Evolutionary conservation across 352 stramenopile species (phyloP).

Genomic region (Globisporangium nunn): DNA sequence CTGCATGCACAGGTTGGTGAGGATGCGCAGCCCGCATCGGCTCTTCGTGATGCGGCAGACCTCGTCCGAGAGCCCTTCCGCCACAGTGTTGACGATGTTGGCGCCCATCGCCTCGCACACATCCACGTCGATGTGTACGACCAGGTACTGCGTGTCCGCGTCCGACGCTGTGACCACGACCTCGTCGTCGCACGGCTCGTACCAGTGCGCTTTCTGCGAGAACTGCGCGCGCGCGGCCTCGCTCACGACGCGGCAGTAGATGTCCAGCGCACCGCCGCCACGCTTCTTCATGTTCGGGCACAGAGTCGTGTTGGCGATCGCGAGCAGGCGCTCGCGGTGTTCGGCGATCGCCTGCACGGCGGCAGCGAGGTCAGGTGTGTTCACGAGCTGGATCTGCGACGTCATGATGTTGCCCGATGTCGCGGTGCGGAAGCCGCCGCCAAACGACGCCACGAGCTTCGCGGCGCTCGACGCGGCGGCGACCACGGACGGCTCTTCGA

Average conservation of each 20-base stretch:
- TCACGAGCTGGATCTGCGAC: conserved; percentile 79
- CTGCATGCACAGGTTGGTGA: conserved; percentile 87
- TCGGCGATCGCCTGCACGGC: conserved; percentile 44
- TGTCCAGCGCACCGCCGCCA: conserved; percentile 65
- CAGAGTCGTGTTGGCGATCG: conserved; percentile 66
- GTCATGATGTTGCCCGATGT: conserved; percentile 85
- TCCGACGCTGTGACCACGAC: conserved; percentile 35
- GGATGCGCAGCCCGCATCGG: conserved; percentile 69
- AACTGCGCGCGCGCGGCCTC: conserved; percentile 23
- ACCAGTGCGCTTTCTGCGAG: conserved; percentile 31
- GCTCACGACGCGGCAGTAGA: conserved; percentile 78
- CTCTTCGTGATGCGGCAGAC: conserved; percentile 57
- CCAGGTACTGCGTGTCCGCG: conserved; percentile 32
- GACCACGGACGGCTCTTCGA: conserved; percentile 83
- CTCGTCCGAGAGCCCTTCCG: conserved; percentile 72
- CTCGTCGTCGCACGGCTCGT: conserved; percentile 48
- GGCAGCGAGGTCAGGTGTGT: conserved; percentile 47
- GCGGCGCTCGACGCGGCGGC: conserved; percentile 76
- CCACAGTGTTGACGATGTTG: conserved; percentile 87
- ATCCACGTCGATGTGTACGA: conserved; percentile 86
- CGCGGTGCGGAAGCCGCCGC: conserved; percentile 64
- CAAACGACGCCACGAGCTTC: conserved; percentile 69
- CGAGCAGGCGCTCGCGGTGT: conserved; percentile 52
- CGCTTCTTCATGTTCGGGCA: conserved; percentile 85
- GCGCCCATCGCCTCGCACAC: conserved; percentile 87